Evolutionary conservation across 257 asterid species (phyloP), one percentile per base, ranked within the genome.

Genomic region (Thymus mandschuricus): DNA sequence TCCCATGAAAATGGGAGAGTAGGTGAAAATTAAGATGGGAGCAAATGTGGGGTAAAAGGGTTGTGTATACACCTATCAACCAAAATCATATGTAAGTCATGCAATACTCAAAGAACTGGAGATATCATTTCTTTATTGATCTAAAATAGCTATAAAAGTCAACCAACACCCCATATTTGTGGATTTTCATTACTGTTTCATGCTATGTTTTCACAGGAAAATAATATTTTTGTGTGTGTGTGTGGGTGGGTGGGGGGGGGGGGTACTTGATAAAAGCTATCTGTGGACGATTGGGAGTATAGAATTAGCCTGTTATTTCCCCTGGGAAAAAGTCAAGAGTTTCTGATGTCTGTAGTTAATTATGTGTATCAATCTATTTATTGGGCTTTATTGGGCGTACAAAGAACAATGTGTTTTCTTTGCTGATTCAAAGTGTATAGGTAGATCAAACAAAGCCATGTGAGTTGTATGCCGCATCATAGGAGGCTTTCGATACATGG

Each of bases 361-460:
- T 31, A 48, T 49, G 46, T 13, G 46, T 60, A 66, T 66, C 30
- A 11, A 30, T 34, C 33, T 49, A 3, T 8, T 31, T 8, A 66
- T 31, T 48, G 48, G 48, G 46, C 71, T 21, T 21, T 21, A 21
- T 21, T 21, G 21, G 21, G 21, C 21, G 21, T 21, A 21, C 21
- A 21, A 21, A 21, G 21, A 21, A 21, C 13, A 33, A 33, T n/a
- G 45, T 34, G 60, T 49, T 30, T 40, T 13, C 38, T 43, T 66
- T 49, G 30, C 60, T 13, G 4, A 8, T 45, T 56, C 55, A 27
- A 1, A 27, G 41, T 15, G 27, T 43, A 64, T 43, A 10, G 10
- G 6, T 44, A 43, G 43, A 64, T 44, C 44, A n/a, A 64, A 28
- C 69, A 64, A 64, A 28, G 38, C 55, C 55, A 44, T 64, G 56